These are phyloP conservation scores for Xylariomycetidae sp. DNA, from an alignment of 2,329 filamentous ascomycete species.

Conservation along the genomic window DNA sequence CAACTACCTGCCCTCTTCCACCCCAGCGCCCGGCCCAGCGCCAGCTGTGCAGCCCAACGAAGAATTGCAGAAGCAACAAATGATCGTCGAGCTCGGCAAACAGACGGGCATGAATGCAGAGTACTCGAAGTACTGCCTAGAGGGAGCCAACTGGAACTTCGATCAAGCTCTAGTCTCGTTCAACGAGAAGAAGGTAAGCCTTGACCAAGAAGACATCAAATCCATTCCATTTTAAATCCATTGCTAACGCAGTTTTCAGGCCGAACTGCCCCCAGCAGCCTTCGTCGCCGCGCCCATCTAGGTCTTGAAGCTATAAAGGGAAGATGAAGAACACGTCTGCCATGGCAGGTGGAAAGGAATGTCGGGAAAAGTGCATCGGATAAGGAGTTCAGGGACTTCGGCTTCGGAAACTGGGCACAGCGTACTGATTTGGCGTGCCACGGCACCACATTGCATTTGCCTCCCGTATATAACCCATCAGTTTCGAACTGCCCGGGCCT, in stretches of 20 bases:
- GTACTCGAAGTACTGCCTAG: conserved; percentile 76
- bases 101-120: conserved; percentile 74
- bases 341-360: too few species aligned
- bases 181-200: conserved; percentile 62
- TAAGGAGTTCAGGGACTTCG: too few species aligned
- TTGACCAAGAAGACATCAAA: neutral
- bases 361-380: too few species aligned
- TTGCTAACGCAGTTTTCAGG: conserved; percentile 23
- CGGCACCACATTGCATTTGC: too few species aligned
- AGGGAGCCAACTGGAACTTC: conserved; percentile 74
- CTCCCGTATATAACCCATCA: too few species aligned
- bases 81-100: conserved; percentile 68
- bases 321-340: too few species aligned
- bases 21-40: conserved; percentile 17
- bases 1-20: conserved; percentile 40
- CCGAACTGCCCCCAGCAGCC: conserved; percentile 42
- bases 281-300: too few species aligned
- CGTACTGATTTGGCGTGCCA: too few species aligned
- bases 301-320: too few species aligned
- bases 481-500: too few species aligned
- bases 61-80: conserved; percentile 55
- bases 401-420: too few species aligned
- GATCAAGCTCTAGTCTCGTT: conserved; percentile 70
- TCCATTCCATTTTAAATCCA: conserved; percentile 5
- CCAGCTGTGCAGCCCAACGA: conserved; percentile 24